Base-by-base conservation (phyloP, 2,329 filamentous ascomycete species). In the Elsinoe necatrix region DNA sequence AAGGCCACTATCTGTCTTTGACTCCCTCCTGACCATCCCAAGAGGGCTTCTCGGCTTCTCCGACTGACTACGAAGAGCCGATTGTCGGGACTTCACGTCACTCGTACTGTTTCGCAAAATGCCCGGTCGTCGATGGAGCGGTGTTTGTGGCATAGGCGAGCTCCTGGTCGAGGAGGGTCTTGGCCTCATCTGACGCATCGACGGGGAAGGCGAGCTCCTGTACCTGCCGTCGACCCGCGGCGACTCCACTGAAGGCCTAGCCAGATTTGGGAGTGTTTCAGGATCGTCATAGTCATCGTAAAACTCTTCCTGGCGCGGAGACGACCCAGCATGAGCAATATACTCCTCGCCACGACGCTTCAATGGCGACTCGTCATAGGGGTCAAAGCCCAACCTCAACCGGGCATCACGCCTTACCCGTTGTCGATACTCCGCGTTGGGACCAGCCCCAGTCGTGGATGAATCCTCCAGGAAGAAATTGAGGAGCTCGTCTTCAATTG, bases 401-500 rank as follows among this genome's bases (percentile, higher is more conserved):
- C 81, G 69, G 3, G 84, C 84, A 60, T 85, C 81, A 3, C 77
- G 71, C 12, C 84, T 75, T 1, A 83, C 74, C 0, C 77, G 75
- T 55, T 80, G 80, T 5, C 84, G 79, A 56, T 82, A 74, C 29
- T 83, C 76, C 4, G 80, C 75, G 62, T 86, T 80, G 3, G 77
- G 76, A 2, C 83, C 83, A 1, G 82, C 81, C 25, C 84, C 84
- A 0, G 83, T 85, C 1, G 82, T 83, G 29, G 81, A 80, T 9
- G 79, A 81, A 63, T 87, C 84, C 60, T 82, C 79, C 7, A 96
- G 76, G 72, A 95, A 96, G 73, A 95, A 95, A 54, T 86, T 89
- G 39, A 95, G 76, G 1, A 95, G 82, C 64, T 95, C 88, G 67
- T 96, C 91, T 1, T 87, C 87, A 60, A 95, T 93, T 5, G 89